Percentiles rank a stretch among this genome's conserved stretches.
phyloP scores from a whole-genome alignment of 768 basidiomycete genomes.

The Pleurotus pulmonarius region DNA sequence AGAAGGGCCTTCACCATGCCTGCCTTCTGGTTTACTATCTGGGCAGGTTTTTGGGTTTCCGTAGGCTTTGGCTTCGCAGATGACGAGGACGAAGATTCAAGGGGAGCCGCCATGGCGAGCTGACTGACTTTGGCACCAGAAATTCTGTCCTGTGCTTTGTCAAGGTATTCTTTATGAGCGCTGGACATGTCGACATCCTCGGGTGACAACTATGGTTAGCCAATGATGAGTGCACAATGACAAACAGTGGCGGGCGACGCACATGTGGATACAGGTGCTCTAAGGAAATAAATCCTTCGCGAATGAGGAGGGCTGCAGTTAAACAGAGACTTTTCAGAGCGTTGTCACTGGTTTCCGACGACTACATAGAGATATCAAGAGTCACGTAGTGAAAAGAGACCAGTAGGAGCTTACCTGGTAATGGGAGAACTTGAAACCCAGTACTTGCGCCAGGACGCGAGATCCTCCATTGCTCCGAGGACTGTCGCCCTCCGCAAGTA shows the following conservation, averaged over 20 bases:
- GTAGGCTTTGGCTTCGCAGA: conserved; percentile 32
- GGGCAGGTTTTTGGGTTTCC: conserved; percentile 37
- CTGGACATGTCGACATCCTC: conserved; percentile 73
- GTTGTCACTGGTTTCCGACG: conserved; percentile 53
- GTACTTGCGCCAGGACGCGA: conserved; percentile 79
- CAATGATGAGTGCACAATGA: conserved; percentile 12
- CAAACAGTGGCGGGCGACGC: conserved; percentile 22
- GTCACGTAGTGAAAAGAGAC: conserved; percentile 6
- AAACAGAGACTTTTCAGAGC: conserved; percentile 75
- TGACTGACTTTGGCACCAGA: conserved; percentile 68
- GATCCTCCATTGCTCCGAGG: conserved; percentile 31
- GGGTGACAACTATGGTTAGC: conserved; percentile 57
- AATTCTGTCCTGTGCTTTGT: conserved; percentile 60
- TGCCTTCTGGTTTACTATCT: conserved; percentile 67
- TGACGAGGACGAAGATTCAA: conserved; percentile 47
- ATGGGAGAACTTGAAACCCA: conserved; percentile 91
- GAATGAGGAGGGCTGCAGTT: conserved; percentile 82
- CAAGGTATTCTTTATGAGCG: conserved; percentile 61
- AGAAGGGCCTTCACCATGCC: conserved; percentile 78
- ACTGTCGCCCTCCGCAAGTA: conserved; percentile 43
- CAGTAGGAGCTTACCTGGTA: conserved; percentile 58
- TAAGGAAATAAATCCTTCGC: conserved; percentile 82
- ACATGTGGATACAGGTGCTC: conserved; percentile 95
- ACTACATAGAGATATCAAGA: conserved; percentile 29
- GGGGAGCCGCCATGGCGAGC: conserved; percentile 81